Percentiles rank a stretch among this genome's conserved stretches.
Conservation (phyloP, 2,329 filamentous ascomycete genomes). For the Plectosphaerella cucumerina region DNA sequence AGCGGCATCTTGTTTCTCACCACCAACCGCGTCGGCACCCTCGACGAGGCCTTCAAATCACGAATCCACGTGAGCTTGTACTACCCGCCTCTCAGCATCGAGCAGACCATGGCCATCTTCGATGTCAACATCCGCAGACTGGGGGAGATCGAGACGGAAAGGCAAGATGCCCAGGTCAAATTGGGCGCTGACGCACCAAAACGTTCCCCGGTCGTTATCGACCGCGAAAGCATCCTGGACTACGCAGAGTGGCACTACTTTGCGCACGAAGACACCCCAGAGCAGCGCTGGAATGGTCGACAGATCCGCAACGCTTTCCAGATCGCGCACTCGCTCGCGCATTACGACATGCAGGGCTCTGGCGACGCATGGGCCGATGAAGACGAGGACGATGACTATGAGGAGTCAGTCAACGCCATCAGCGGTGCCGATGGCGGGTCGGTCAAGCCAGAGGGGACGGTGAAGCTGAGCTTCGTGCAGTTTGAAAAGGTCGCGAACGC, state of each 20-base stretch:
- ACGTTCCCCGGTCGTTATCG: not conserved
- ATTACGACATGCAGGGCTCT: not conserved
- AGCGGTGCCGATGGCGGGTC: not conserved
- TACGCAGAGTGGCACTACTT: not conserved
- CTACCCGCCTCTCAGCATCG: not conserved
- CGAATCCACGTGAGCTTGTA: slow-evolving; percentile 29
- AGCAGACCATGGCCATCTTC: slow-evolving; percentile 1
- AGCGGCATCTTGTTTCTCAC: slow-evolving; percentile 38
- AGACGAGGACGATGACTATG: not conserved
- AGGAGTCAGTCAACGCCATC: not conserved
- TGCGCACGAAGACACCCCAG: not conserved
- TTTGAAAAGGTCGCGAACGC: not conserved
- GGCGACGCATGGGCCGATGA: not conserved
- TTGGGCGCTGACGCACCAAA: not conserved
- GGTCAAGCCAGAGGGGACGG: not conserved
- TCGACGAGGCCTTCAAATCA: slow-evolving; percentile 41
- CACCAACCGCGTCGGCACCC: slow-evolving; percentile 37
- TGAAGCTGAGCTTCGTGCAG: not conserved
- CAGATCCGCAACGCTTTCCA: slow-evolving; percentile 34
- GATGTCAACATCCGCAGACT: slow-evolving; percentile 1
- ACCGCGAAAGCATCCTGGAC: not conserved
- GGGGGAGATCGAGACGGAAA: not conserved
- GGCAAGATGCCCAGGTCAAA: not conserved
- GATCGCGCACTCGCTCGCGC: slow-evolving; percentile 29
- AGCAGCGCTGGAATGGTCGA: slow-evolving; percentile 27